Evolutionary conservation across 2,329 filamentous ascomycete species (phyloP), one percentile per base, ranked within the genome.

Genomic region (Orbilia blumenaviensis): DNA sequence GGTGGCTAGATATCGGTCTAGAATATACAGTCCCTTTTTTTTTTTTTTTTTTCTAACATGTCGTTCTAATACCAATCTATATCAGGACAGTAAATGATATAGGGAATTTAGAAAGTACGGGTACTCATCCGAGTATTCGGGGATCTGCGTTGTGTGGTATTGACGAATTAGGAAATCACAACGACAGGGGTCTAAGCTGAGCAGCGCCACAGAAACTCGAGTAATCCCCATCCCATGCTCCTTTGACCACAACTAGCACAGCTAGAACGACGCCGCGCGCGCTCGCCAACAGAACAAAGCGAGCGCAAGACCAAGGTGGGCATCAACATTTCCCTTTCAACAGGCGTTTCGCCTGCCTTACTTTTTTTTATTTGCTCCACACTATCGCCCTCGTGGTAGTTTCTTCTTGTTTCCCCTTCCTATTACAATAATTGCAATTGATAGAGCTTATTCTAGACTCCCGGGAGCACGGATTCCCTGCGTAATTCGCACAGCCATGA

Each of bases 161-260:
- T 54, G 9, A 34, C 48, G 7, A 27, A 54, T 54, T 54, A 54
- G 48, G 27, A 9, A 50, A 50, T 29, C 14, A 2, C 42, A 10
- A 7, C 9, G 14, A 29, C 46, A 10, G 7, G 46, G 46, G 14
- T 23, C n/a, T n/a, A 14, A 2, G 25, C 46, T 36, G 50, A 25
- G 18, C 16, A 12, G 50, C 18, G 29, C 25, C 25, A 9, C 29
- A 36, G n/a, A n/a, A 54, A 36, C 48, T 29, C 23, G 12, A 14
- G 46, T 5, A 48, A 21, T 14, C 18, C 48, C n/a, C 10, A 18
- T 25, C 29, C 38, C 18, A 9, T 25, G 16, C 32, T 38, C 25
- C 52, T 56, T 56, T 56, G 52, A 56, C 52, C 52, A 56, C 52
- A 56, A 10, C n/a, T n/a, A n/a, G n/a, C n/a, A n/a, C n/a, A n/a